phyloP scores from a whole-genome alignment of 305 asterid genomes.

The Stenogyne calaminthoides region DNA sequence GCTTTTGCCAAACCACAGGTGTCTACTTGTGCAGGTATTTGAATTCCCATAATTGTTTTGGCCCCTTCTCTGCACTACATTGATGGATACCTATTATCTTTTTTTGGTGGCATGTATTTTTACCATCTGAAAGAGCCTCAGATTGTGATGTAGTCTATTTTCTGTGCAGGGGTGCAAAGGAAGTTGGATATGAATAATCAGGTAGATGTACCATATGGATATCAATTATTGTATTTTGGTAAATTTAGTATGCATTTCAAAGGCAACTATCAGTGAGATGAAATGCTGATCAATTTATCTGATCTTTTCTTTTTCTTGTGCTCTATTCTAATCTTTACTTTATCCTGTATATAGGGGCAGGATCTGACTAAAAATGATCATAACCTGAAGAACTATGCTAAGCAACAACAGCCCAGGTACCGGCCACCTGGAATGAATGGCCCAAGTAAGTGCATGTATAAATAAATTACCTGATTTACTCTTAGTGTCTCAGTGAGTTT shows the following conservation, averaged over 20 bases:
- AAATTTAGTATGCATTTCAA: background rate
- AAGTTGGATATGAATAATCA: slow-evolving; percentile 81
- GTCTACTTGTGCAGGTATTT: slow-evolving; percentile 52
- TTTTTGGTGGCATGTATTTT: background rate
- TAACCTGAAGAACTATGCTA: slow-evolving; percentile 43
- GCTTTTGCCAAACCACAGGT: slow-evolving; percentile 53
- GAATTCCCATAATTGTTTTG: background rate
- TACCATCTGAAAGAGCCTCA: background rate
- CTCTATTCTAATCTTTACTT: background rate
- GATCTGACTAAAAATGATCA: slow-evolving; percentile 52
- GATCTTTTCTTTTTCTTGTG: background rate
- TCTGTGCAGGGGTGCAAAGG: slow-evolving; percentile 76
- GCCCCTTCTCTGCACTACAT: background rate
- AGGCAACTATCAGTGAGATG: background rate
- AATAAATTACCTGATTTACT: background rate
- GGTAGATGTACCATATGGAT: slow-evolving; percentile 38
- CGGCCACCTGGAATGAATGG: slow-evolving; percentile 74
- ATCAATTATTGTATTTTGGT: background rate
- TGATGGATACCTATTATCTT: background rate
- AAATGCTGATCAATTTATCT: background rate
- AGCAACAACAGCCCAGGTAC: slow-evolving; percentile 81
- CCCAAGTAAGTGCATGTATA: slow-evolving; percentile 49
- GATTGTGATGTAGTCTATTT: slow-evolving; percentile 27
- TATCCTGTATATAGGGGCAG: slow-evolving; percentile 32
- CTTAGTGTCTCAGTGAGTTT: background rate